These are phyloP conservation scores for Kitagawia praeruptora DNA, from an alignment of 129 eudicot species.

Conservation along the genomic window DNA sequence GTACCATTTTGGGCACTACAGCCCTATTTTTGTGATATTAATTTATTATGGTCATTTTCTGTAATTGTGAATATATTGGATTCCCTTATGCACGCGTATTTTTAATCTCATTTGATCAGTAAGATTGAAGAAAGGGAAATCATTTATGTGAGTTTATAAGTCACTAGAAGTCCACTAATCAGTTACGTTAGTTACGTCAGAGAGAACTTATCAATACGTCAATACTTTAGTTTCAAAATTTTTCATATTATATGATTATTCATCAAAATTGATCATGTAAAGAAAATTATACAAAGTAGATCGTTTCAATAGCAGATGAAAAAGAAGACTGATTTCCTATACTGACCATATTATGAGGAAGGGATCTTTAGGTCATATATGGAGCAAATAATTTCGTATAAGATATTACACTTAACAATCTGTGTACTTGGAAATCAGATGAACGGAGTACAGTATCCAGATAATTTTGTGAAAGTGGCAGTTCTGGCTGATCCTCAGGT, in stretches of 20 bases:
- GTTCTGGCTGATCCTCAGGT: conserved; percentile 97
- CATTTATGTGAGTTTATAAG: too few relatives aligned
- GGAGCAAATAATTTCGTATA: neutral
- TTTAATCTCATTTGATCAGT: too few relatives aligned
- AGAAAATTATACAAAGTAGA: neutral
- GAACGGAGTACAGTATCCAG: conserved; percentile 28
- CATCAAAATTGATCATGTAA: neutral
- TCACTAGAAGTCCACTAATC: too few relatives aligned
- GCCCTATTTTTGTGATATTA: neutral
- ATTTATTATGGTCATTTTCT: neutral
- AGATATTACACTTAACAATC: neutral
- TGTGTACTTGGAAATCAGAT: conserved; percentile 21
- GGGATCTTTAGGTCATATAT: neutral
- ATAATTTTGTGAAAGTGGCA: conserved; percentile 74
- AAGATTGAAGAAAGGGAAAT: neutral
- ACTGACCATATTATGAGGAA: neutral
- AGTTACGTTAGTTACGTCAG: too few relatives aligned
- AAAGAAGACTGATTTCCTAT: neutral
- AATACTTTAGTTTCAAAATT: too few relatives aligned
- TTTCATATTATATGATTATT: neutral
- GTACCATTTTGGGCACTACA: neutral
- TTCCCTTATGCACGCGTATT: neutral
- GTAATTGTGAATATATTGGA: neutral
- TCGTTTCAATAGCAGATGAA: neutral
- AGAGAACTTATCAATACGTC: too few relatives aligned